These are phyloP conservation scores for Pholiota microspora DNA, from an alignment of 768 basidiomycete species.

Conservation along the genomic window DNA sequence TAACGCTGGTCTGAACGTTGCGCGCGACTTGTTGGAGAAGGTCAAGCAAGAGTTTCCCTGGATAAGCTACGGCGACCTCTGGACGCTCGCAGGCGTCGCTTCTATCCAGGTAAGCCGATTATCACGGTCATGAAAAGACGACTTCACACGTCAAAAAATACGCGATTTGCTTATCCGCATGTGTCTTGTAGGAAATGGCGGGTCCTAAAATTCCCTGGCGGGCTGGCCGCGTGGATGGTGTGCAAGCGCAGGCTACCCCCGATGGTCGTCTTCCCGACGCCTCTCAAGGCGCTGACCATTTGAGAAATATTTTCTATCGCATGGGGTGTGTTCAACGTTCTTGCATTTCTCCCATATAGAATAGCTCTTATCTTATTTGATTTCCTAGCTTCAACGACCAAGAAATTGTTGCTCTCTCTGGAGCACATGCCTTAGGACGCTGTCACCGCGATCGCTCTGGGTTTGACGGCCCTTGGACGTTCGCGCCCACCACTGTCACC, in stretches of 20 bases:
- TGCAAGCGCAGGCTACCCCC: conserved; percentile 70
- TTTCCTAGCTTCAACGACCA: conserved; percentile 81
- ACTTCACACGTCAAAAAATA: neutral
- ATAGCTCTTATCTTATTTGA: no score
- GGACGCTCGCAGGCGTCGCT: conserved; percentile 93
- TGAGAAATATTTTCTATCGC: conserved; percentile 87
- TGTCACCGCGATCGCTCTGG: conserved; percentile 80
- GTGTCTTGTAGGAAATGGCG: conserved; percentile 65
- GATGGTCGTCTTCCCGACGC: conserved; percentile 92
- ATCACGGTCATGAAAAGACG: no score
- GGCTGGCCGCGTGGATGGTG: conserved; percentile 88
- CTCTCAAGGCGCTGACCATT: conserved; percentile 76
- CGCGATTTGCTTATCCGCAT: neutral
- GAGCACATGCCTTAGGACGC: conserved; percentile 94
- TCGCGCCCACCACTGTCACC: conserved; percentile 85
- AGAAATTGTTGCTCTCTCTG: conserved; percentile 93
- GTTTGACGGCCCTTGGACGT: conserved; percentile 92
- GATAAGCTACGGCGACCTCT: conserved; percentile 96
- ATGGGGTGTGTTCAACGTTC: conserved; percentile 81
- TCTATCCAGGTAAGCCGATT: conserved; percentile 74
- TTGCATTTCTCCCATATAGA: no score
- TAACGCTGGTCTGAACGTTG: conserved; percentile 80
- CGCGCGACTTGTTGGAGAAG: conserved; percentile 80
- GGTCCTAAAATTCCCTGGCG: conserved; percentile 95
- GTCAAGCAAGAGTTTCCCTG: conserved; percentile 86